phyloP scores from a whole-genome alignment of 2,329 filamentous ascomycete species.

The Phoma sp. region DNA sequence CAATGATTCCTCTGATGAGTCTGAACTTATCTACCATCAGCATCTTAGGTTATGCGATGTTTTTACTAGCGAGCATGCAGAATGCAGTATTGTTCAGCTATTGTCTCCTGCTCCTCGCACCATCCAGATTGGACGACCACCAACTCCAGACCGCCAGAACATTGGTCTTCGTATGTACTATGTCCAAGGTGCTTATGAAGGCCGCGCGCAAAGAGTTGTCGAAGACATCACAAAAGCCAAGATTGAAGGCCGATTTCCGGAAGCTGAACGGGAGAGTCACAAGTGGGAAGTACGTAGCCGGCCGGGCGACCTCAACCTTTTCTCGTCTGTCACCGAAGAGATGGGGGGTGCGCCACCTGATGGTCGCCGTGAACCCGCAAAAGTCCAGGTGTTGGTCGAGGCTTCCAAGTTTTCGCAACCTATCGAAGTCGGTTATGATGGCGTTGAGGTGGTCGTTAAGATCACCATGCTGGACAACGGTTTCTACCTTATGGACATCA shows the following conservation, averaged over 20 bases:
- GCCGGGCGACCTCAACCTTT: constrained; percentile 59
- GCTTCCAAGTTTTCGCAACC: constrained; percentile 67
- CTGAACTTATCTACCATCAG: constrained; percentile 77
- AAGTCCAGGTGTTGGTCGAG: constrained; percentile 75
- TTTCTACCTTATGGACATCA: constrained; percentile 62
- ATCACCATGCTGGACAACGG: constrained; percentile 62
- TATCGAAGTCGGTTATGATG: constrained; percentile 53
- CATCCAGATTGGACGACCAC: constrained; percentile 36
- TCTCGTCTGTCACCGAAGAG: constrained; percentile 76
- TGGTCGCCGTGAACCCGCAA: constrained; percentile 70
- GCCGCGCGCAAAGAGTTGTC: constrained; percentile 74
- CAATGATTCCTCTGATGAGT: constrained; percentile 39
- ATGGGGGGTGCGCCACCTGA: constrained; percentile 66
- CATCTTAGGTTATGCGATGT: constrained; percentile 73
- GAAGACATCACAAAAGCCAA: constrained; percentile 88
- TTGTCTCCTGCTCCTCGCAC: constrained; percentile 57
- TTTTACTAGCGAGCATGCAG: constrained; percentile 70
- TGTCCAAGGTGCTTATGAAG: constrained; percentile 77
- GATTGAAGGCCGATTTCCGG: constrained; percentile 83
- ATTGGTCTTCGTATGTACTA: constrained; percentile 60
- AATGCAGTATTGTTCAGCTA: constrained; percentile 71
- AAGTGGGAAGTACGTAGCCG: constrained; percentile 80
- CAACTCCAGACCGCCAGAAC: constrained; percentile 38
- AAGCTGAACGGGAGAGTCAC: constrained; percentile 79
- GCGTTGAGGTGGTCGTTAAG: constrained; percentile 73